Conservation (phyloP, 768 basidiomycete species). For the Termitomyces sp. region DNA sequence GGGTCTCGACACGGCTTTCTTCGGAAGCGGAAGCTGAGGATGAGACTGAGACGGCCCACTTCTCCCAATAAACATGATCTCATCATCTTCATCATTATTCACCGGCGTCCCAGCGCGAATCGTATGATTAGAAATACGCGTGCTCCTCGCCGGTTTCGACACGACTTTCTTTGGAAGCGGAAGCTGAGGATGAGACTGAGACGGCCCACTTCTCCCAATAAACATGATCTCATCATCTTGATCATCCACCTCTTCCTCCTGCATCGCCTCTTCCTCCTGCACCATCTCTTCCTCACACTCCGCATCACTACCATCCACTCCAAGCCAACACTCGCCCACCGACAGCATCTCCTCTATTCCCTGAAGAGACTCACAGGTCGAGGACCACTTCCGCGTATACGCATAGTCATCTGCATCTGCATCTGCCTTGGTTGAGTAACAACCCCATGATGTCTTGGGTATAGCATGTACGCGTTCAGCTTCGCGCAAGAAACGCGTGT, state of each 20-base stretch:
- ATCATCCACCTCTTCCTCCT: not conserved
- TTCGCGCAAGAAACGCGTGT: not conserved
- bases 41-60: not conserved
- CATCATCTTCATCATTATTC: not conserved
- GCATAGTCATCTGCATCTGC: not conserved
- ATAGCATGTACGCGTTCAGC: not conserved
- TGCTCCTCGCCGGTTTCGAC: not conserved
- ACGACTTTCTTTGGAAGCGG: not conserved
- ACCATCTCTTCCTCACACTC: not conserved
- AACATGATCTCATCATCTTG: constrained; percentile 5
- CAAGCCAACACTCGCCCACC: not conserved
- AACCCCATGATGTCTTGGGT: not conserved
- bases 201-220: not conserved
- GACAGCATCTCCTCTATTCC: not conserved
- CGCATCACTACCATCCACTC: not conserved
- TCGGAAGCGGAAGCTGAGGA: not conserved
- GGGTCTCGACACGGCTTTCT: not conserved
- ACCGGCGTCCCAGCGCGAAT: not conserved
- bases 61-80: constrained; percentile 4
- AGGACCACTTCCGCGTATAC: not conserved
- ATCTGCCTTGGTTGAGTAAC: not conserved
- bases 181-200: not conserved
- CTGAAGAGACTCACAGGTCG: not conserved
- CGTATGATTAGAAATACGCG: not conserved
- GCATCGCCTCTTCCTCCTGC: too few species aligned